Percentiles rank a stretch among this genome's conserved stretches.
Conservation (phyloP, 768 basidiomycete species). For the Dioszegia hungarica region DNA sequence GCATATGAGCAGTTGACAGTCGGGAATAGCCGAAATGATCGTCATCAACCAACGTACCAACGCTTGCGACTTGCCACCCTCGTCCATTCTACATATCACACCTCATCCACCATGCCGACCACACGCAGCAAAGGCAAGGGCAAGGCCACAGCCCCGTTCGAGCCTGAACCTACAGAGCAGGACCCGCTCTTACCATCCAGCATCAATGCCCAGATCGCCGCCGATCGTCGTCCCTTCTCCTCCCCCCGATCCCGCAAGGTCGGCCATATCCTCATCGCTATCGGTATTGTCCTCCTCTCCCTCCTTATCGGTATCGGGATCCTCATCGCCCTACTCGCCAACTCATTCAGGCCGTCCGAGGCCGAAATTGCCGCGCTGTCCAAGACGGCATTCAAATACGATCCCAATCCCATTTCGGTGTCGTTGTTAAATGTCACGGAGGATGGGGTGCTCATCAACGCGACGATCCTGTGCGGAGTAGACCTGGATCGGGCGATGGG, state of each 20-base stretch:
- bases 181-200: constrained; percentile 15
- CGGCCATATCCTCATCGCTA: constrained; percentile 18
- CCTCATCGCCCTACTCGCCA: constrained; percentile 27
- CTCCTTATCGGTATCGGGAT: constrained; percentile 24
- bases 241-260: background rate
- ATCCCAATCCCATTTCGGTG: constrained; percentile 26
- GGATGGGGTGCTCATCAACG: constrained; percentile 35
- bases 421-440: constrained; percentile 42
- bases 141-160: constrained; percentile 5
- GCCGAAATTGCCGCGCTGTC: constrained; percentile 28
- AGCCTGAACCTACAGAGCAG: background rate
- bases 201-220: background rate
- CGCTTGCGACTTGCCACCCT: too few relatives aligned
- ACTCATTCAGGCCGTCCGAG: constrained; percentile 36
- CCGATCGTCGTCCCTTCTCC: background rate
- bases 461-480: constrained; percentile 34
- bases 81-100: background rate
- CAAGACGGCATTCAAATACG: constrained; percentile 32
- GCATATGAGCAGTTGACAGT: too few relatives aligned
- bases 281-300: constrained; percentile 22
- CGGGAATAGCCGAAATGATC: too few relatives aligned
- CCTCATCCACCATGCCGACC: background rate
- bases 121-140: constrained; percentile 17
- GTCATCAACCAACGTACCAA: too few relatives aligned
- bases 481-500: constrained; percentile 43